Conservation (phyloP, 768 basidiomycete genomes). For the Suillus variegatus region DNA sequence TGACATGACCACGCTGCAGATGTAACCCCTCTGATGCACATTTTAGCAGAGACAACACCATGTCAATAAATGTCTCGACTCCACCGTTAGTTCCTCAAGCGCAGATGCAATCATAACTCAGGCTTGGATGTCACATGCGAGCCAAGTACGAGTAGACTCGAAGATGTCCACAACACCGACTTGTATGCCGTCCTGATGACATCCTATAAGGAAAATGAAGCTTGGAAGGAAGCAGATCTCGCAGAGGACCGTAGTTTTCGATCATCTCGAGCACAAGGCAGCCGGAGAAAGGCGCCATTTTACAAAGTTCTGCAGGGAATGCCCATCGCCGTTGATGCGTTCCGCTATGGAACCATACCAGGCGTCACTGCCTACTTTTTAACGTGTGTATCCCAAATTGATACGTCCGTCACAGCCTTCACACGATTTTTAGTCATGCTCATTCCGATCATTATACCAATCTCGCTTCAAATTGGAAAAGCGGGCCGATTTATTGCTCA, state of each 20-base stretch:
- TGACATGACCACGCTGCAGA: constrained; percentile 16
- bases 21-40: constrained; percentile 9
- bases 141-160: not conserved
- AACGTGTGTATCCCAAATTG: constrained; percentile 51
- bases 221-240: constrained; percentile 79
- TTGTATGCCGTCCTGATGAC: constrained; percentile 88
- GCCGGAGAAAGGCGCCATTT: constrained; percentile 83
- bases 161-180: constrained; percentile 21
- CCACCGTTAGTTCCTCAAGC: constrained; percentile 16
- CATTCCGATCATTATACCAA: constrained; percentile 98
- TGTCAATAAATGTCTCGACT: constrained; percentile 59
- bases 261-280: constrained; percentile 46
- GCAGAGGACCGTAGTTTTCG: constrained; percentile 50
- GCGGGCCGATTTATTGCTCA: constrained; percentile 96
- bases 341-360: constrained; percentile 91
- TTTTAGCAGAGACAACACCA: constrained; percentile 52
- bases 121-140: constrained; percentile 2
- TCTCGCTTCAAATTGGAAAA: constrained; percentile 83
- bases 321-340: constrained; percentile 98
- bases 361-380: constrained; percentile 89
- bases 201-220: constrained; percentile 76
- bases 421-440: constrained; percentile 65
- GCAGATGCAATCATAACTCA: not conserved
- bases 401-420: constrained; percentile 11
- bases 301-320: constrained; percentile 96